Evolutionary conservation across 495 filamentous ascomycete genomes (phyloP).

Genomic region (Ramalina intermedia): DNA sequence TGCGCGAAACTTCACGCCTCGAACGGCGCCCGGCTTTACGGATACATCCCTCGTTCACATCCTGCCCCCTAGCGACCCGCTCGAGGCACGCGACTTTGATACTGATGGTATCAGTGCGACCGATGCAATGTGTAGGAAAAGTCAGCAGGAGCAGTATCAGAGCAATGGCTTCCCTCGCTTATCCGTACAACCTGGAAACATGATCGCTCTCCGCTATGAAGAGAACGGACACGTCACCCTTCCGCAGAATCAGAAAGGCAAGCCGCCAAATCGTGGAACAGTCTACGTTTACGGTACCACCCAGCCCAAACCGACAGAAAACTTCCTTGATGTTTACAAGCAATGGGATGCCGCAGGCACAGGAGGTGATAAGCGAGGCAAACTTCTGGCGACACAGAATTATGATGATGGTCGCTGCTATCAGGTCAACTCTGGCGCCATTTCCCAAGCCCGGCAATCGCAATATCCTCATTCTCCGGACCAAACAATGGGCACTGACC

Average conservation of each 20-base stretch:
- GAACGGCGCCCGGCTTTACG: slow-evolving; percentile 31
- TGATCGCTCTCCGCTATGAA: slow-evolving; percentile 57
- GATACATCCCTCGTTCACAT: slow-evolving; percentile 38
- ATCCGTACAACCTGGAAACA: slow-evolving; percentile 48
- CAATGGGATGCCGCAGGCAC: slow-evolving; percentile 62
- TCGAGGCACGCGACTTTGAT: slow-evolving; percentile 17
- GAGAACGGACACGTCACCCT: slow-evolving; percentile 84
- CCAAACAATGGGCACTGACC: slow-evolving; percentile 31
- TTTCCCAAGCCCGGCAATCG: slow-evolving; percentile 38
- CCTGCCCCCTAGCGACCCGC: slow-evolving; percentile 30
- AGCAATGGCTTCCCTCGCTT: slow-evolving; percentile 44
- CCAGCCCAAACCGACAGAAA: slow-evolving; percentile 43
- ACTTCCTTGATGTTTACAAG: slow-evolving; percentile 51
- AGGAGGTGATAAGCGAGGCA: slow-evolving; percentile 60
- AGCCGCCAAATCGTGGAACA: slow-evolving; percentile 56
- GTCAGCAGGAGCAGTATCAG: slow-evolving; percentile 38
- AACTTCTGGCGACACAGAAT: slow-evolving; percentile 54
- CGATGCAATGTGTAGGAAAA: slow-evolving; percentile 38
- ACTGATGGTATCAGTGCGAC: slow-evolving; percentile 24
- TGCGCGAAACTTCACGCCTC: slow-evolving; percentile 42
- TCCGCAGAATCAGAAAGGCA: slow-evolving; percentile 39
- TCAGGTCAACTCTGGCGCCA: slow-evolving; percentile 42
- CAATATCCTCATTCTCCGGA: slow-evolving; percentile 32
- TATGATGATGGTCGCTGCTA: slow-evolving; percentile 81
- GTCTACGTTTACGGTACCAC: slow-evolving; percentile 76